phyloP scores from a whole-genome alignment of 352 stramenopile genomes.

The Lagenidium sp. region DNA sequence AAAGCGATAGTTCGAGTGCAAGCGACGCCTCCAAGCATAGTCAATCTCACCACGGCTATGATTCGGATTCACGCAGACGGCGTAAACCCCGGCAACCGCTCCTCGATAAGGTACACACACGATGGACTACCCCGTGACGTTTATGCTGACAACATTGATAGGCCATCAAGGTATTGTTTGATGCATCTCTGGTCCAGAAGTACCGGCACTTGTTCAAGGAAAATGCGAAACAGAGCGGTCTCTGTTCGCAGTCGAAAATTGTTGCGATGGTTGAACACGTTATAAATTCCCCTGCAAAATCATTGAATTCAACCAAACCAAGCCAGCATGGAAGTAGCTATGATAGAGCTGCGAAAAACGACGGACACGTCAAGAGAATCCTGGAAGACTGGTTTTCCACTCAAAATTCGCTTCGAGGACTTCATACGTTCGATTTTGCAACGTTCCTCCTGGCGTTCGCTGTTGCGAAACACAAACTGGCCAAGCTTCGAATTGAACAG shows the following conservation, averaged over 20 bases:
- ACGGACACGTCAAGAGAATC: no score
- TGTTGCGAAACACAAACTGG: slow-evolving; percentile 28
- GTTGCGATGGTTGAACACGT: slow-evolving; percentile 28
- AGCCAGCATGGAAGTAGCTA: no score
- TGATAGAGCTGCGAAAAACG: no score
- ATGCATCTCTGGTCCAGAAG: slow-evolving; percentile 18
- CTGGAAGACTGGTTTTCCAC: no score
- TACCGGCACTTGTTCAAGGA: slow-evolving; percentile 30
- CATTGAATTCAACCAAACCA: no score
- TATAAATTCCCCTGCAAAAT: no score
- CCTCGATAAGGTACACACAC: neutral
- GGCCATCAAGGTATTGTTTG: slow-evolving; percentile 27
- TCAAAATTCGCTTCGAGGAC: no score
- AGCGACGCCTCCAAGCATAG: neutral
- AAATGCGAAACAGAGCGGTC: slow-evolving; percentile 21
- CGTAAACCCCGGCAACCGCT: no score
- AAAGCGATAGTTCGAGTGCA: slow-evolving; percentile 5
- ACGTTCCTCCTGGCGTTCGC: slow-evolving; percentile 46
- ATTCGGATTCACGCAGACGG: no score
- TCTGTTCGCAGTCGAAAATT: slow-evolving; percentile 29
- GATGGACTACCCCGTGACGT: no score
- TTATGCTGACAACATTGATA: no score
- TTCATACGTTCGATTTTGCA: slow-evolving; percentile 50
- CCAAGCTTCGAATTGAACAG: slow-evolving; percentile 38
- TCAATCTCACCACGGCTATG: no score